Evolutionary conservation across 306 rosid genomes (phyloP).

Genomic region (Medicago lupulina): DNA sequence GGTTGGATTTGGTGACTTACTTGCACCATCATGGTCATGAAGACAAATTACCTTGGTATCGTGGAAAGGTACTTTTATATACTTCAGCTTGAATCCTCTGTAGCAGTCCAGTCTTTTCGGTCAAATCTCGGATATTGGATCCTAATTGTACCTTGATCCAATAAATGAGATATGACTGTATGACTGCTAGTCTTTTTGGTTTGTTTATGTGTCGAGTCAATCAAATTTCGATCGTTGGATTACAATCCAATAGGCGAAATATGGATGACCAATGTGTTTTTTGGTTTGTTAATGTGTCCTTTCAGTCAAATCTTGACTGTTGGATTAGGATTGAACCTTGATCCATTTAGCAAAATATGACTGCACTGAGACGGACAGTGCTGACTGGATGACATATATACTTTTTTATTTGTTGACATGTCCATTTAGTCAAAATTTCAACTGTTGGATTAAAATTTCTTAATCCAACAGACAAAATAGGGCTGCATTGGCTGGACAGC

Average conservation of each 20-base stretch:
- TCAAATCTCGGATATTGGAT: neutral
- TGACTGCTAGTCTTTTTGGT: neutral
- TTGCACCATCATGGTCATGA: constrained; percentile 97
- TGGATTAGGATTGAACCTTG: neutral
- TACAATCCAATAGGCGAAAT: neutral
- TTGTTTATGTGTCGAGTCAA: neutral
- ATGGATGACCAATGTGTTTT: neutral
- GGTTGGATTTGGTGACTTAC: constrained; percentile 94
- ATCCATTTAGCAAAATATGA: neutral
- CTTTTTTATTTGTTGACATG: neutral
- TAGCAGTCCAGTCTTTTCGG: neutral
- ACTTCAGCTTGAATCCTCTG: neutral
- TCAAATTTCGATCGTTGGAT: neutral
- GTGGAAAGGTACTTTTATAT: constrained; percentile 74
- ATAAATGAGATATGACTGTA: neutral
- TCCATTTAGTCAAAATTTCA: neutral
- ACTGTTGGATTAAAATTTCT: neutral
- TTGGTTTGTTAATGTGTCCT: neutral
- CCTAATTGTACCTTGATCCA: neutral
- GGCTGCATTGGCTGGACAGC: too few species aligned
- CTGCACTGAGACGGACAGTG: neutral
- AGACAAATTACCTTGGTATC: constrained; percentile 96
- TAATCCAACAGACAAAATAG: neutral
- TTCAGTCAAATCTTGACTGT: neutral
- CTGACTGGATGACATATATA: neutral